A percentile compares a stretch with the other conserved stretches of the same genome.
Evolutionary conservation across 148 eudicot genomes (phyloP).

Genomic region (Beta vulgaris): DNA sequence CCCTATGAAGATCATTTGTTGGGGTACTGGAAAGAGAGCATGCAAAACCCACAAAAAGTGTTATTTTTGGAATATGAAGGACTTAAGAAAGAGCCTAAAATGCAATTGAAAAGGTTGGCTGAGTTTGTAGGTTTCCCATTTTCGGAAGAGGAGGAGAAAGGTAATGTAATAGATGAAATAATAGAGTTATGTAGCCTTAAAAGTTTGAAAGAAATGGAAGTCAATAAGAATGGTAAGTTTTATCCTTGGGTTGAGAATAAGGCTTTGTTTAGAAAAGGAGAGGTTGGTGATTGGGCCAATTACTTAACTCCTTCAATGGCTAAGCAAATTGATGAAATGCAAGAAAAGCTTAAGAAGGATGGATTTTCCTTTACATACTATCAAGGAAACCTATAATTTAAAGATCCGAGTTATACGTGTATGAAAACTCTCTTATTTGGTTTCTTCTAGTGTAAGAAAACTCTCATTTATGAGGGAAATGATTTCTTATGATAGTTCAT

Average conservation of each 20-base stretch:
- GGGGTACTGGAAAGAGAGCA: background rate
- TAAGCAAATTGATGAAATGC: background rate
- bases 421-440: too few species aligned
- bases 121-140: slow-evolving; percentile 2
- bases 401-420: too few species aligned
- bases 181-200: background rate
- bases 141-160: background rate
- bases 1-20: background rate
- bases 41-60: background rate
- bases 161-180: background rate
- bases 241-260: background rate
- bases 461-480: too few species aligned
- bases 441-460: too few species aligned
- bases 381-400: background rate
- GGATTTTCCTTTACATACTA: background rate
- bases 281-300: slow-evolving; percentile 1
- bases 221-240: background rate
- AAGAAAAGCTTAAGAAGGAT: background rate
- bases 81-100: background rate
- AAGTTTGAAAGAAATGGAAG: slow-evolving; percentile 1
- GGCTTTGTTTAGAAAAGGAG: background rate
- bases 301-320: background rate
- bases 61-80: slow-evolving; percentile 7
- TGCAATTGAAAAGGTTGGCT: background rate
- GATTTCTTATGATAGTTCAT: too few species aligned